Evolutionary conservation across 495 filamentous ascomycete genomes (phyloP), one percentile per base, ranked within the genome.

Genomic region (Penicillium paradoxum): DNA sequence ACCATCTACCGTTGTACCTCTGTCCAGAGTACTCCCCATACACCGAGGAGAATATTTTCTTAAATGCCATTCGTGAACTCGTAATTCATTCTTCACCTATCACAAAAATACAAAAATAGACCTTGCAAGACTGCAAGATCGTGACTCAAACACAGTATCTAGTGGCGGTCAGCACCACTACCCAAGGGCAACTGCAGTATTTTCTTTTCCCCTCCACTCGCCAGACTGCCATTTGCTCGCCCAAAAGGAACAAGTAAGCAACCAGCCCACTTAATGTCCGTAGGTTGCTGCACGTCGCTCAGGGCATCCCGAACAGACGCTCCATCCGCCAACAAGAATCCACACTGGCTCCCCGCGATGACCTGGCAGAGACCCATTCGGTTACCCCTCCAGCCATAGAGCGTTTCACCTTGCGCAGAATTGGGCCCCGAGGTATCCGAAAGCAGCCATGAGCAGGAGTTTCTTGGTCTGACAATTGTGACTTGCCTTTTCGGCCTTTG

Each of bases 341-440:
- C 38, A 42, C 39, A 33, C 41, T 21, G 49, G 40, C 60, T 53
- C 69, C 66, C 69, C 67, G 65, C 69, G 65, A 66, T 72, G 70
- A 71, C 68, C 61, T 73, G 70, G 68, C 70, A 56, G 38, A 14
- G 30, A 46, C 45, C 60, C 43, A 48, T 41, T 45, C 40, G 30
- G n/a, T n/a, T 10, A 36, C 43, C 30, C 18, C 40, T 45, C 38
- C 30, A 14, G 29, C 27, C 24, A 54, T 54, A 41, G 45, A 44
- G 46, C 46, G 46, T 49, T 37, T 49, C 46, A 49, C n/a, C 17
- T 18, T 27, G 53, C 49, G 2, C 37, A 29, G 25, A 42, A 41
- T 40, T 51, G 38, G 48, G 36, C 39, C 25, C 22, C 48, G 9
- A 27, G 9, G 13, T 30, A 36, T 53, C 64, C 62, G 59, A 69